phyloP scores from a whole-genome alignment of 2,329 filamentous ascomycete species.

The Trichoderma gracile region DNA sequence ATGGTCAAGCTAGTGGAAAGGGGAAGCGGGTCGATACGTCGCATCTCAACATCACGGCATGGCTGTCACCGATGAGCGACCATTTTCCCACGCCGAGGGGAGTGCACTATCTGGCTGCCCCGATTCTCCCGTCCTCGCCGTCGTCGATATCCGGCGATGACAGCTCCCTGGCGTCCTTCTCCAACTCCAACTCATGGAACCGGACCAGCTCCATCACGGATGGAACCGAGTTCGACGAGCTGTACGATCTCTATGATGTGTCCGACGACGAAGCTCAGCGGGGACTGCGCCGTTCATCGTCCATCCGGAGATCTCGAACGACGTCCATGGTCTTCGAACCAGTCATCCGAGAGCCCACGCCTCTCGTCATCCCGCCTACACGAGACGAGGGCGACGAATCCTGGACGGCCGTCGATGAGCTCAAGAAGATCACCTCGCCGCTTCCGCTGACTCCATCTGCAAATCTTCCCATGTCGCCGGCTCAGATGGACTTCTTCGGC shows the following conservation, averaged over 20 bases:
- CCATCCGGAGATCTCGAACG: constrained; percentile 45
- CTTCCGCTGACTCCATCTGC: constrained; percentile 64
- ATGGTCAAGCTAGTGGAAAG: constrained; percentile 29
- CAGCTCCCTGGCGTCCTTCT: constrained; percentile 56
- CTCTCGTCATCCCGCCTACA: constrained; percentile 54
- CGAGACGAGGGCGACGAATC: constrained; percentile 40
- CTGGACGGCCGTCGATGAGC: constrained; percentile 48
- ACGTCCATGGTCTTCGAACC: constrained; percentile 37
- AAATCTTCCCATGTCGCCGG: constrained; percentile 73
- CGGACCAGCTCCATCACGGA: constrained; percentile 63
- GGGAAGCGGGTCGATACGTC: constrained; percentile 38
- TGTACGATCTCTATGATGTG: constrained; percentile 84
- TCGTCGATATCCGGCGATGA: constrained; percentile 56
- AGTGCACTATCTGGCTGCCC: constrained; percentile 63
- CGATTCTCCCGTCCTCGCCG: constrained; percentile 62
- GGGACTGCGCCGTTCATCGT: constrained; percentile 33
- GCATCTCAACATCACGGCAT: constrained; percentile 56
- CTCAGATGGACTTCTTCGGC: constrained; percentile 70
- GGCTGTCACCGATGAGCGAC: constrained; percentile 60
- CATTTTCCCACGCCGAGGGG: constrained; percentile 74
- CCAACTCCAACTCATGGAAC: constrained; percentile 62
- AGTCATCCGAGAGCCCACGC: constrained; percentile 42
- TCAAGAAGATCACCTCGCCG: constrained; percentile 57
- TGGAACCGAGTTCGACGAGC: constrained; percentile 76
- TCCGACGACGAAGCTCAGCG: constrained; percentile 51